Evolutionary conservation across 2,329 filamentous ascomycete species (phyloP).

Genomic region (Neurospora crassa): DNA sequence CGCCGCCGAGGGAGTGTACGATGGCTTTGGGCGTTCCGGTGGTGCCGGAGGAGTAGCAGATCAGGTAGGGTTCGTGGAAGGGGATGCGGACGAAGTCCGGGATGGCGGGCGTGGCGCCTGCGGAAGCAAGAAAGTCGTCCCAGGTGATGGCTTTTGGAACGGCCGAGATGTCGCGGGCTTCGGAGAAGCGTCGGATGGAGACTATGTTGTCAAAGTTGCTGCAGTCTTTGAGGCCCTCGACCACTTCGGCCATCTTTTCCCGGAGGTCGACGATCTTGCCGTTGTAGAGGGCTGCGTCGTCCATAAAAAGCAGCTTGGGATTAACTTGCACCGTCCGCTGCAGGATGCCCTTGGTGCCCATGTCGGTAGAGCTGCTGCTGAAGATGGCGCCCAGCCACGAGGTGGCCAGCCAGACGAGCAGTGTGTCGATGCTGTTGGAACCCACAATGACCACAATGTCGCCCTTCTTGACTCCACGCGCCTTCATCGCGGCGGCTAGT

Average conservation of each 20-base stretch:
- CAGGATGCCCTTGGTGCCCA: conserved; percentile 69
- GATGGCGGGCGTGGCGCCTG: conserved; percentile 18
- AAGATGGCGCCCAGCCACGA: conserved; percentile 66
- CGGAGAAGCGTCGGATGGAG: conserved; percentile 54
- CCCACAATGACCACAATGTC: conserved; percentile 69
- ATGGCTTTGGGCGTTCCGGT: conserved; percentile 81
- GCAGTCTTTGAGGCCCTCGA: conserved; percentile 51
- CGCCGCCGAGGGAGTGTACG: conserved; percentile 63
- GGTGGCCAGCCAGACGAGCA: conserved; percentile 60
- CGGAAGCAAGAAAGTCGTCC: conserved; percentile 32
- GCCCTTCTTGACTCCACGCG: conserved; percentile 56
- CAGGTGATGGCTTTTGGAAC: conserved; percentile 40
- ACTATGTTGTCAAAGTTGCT: conserved; percentile 54
- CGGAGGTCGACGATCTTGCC: conserved; percentile 64
- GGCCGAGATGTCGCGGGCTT: conserved; percentile 46
- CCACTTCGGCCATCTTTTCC: conserved; percentile 59
- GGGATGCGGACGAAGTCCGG: conserved; percentile 47
- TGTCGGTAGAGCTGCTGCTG: conserved; percentile 69
- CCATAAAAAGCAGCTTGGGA: conserved; percentile 72
- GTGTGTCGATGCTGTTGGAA: conserved; percentile 65
- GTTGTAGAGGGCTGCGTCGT: conserved; percentile 72
- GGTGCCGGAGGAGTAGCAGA: conserved; percentile 74
- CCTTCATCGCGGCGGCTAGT: conserved; percentile 57
- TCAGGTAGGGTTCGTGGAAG: conserved; percentile 67
- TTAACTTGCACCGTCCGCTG: conserved; percentile 66